Conservation (phyloP, 495 filamentous ascomycete genomes). For the Neurospora sp. region DNA sequence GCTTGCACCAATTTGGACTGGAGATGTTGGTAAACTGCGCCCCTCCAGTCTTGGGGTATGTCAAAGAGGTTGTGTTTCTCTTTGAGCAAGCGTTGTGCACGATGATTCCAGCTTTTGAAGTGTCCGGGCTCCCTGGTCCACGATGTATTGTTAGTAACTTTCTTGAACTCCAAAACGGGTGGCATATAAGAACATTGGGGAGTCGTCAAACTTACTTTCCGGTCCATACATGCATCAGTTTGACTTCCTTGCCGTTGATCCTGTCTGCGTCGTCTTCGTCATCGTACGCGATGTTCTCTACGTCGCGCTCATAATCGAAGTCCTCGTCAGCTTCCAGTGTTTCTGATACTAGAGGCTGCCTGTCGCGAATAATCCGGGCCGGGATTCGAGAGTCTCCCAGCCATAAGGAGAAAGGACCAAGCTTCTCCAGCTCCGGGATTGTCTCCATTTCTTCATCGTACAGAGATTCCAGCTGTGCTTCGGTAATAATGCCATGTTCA, state of each 20-base stretch:
- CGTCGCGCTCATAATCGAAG: conserved; percentile 27
- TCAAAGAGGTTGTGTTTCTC: conserved; percentile 20
- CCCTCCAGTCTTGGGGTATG: conserved; percentile 21
- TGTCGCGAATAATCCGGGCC: conserved; percentile 8
- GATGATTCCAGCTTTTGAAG: conserved; percentile 4
- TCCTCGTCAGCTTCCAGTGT: conserved; percentile 22
- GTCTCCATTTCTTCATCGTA: conserved; percentile 44
- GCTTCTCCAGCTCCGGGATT: conserved; percentile 16
- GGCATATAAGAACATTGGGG: not conserved
- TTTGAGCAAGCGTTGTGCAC: conserved; percentile 5
- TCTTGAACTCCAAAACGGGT: not conserved
- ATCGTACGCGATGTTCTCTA: conserved; percentile 29
- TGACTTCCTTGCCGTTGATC: conserved; percentile 23
- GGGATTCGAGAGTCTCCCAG: conserved; percentile 40
- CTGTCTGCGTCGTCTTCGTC: conserved; percentile 29
- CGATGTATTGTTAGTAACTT: not conserved
- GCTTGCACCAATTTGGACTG: conserved; percentile 22
- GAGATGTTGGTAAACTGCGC: conserved; percentile 31
- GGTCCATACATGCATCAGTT: conserved; percentile 26
- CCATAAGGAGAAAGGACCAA: conserved; percentile 51
- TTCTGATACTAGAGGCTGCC: conserved; percentile 4
- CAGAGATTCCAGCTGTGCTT: conserved; percentile 53
- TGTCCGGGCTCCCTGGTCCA: conserved; percentile 4
- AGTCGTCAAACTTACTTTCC: conserved; percentile 9
- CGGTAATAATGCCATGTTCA: conserved; percentile 47